These are phyloP conservation scores for Kluyveromyces siamensis DNA, from an alignment of 805 yeast species.

Conservation along the genomic window DNA sequence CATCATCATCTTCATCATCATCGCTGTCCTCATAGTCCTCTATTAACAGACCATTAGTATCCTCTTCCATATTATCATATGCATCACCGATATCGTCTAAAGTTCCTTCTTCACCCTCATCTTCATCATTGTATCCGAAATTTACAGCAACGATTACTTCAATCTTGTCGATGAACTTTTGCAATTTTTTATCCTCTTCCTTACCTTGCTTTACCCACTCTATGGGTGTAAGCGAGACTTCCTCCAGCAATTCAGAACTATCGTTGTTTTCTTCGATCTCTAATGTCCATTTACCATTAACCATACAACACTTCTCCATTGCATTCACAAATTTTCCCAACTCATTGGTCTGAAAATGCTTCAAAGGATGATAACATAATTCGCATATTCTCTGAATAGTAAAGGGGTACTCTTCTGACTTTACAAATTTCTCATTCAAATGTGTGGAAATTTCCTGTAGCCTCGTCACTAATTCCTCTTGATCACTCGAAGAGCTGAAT, in stretches of 20 bases:
- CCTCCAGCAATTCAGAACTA: slow-evolving; percentile 11
- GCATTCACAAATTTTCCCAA: slow-evolving; percentile 39
- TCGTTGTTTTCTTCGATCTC: neutral
- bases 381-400: slow-evolving; percentile 42
- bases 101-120: slow-evolving; percentile 15
- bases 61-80: slow-evolving; percentile 15
- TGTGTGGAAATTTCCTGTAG: slow-evolving; percentile 8
- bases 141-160: slow-evolving; percentile 25
- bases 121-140: slow-evolving; percentile 27
- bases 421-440: slow-evolving; percentile 12
- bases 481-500: slow-evolving; percentile 7
- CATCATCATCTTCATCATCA: slow-evolving; percentile 10
- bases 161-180: slow-evolving; percentile 21
- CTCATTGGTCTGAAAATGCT: slow-evolving; percentile 28
- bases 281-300: slow-evolving; percentile 10
- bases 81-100: slow-evolving; percentile 8
- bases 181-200: slow-evolving; percentile 10
- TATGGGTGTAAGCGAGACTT: slow-evolving; percentile 22
- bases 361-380: slow-evolving; percentile 35
- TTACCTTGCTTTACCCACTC: slow-evolving; percentile 19
- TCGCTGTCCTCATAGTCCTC: slow-evolving; percentile 11
- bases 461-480: slow-evolving; percentile 3
- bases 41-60: slow-evolving; percentile 4
- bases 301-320: slow-evolving; percentile 26
- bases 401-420: slow-evolving; percentile 32